Percentiles rank a stretch among this genome's conserved stretches.
These are phyloP conservation scores for Euphorbia schlechtendalii DNA, from an alignment of 441 rosid genomes.

Conservation along the genomic window DNA sequence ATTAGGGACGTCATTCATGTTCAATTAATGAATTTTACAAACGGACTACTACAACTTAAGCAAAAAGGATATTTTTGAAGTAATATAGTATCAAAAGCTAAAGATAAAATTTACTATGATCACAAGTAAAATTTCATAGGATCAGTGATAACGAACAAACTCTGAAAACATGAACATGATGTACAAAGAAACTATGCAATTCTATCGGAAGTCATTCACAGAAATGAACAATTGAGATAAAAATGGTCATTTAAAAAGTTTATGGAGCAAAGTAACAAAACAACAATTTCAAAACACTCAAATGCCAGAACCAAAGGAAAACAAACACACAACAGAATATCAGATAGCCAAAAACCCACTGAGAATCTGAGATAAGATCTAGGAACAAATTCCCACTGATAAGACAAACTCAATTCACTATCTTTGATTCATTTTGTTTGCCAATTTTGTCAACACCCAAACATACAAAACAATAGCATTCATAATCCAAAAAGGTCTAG, in stretches of 20 bases:
- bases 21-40: too few species aligned
- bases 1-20: background rate
- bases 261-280: slow-evolving; percentile 3
- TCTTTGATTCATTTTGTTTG: background rate
- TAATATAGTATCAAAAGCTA: background rate
- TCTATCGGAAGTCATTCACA: background rate
- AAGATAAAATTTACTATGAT: background rate
- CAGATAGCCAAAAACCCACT: background rate
- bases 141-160: too few species aligned
- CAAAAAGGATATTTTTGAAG: background rate
- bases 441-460: slow-evolving; percentile 9
- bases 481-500: slow-evolving; percentile 3
- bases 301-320: background rate
- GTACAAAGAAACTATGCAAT: background rate
- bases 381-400: background rate
- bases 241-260: background rate
- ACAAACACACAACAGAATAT: background rate
- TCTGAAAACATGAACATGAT: background rate
- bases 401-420: background rate
- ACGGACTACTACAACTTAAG: background rate
- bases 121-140: too few species aligned
- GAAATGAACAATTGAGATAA: background rate
- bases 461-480: slow-evolving; percentile 12
- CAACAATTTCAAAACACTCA: background rate
- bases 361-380: slow-evolving; percentile 12